Evolutionary conservation across 2,329 filamentous ascomycete genomes (phyloP).

Genomic region (Chrysosporium keratinophilum): DNA sequence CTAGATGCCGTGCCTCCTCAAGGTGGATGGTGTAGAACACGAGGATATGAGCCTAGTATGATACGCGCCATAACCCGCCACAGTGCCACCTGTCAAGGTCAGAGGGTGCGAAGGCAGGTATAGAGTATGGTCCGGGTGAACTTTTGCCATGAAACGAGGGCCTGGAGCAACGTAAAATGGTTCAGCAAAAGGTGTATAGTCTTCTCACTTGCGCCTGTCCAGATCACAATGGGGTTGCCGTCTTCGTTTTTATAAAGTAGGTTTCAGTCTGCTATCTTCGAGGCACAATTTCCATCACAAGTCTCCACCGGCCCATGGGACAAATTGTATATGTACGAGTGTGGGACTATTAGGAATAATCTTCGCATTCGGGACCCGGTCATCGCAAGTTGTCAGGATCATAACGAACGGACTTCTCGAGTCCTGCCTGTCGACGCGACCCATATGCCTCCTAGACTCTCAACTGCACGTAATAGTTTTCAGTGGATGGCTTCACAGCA

Average conservation of each 20-base stretch:
- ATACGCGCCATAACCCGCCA: too few species aligned
- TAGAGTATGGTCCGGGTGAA: too few species aligned
- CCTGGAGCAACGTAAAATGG: too few species aligned
- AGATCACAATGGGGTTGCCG: conserved; percentile 12
- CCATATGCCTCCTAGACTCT: conserved; percentile 12
- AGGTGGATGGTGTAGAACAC: too few species aligned
- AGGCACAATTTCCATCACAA: background rate
- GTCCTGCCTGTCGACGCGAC: conserved; percentile 5
- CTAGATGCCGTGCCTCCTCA: too few species aligned
- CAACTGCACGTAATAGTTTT: background rate
- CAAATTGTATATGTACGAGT: conserved; percentile 8
- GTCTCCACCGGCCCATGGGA: background rate
- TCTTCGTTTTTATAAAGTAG: conserved; percentile 1
- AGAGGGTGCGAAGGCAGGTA: too few species aligned
- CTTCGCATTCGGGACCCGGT: background rate
- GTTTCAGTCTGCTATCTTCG: background rate
- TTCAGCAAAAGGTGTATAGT: conserved; percentile 2
- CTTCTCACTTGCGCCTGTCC: conserved; percentile 11
- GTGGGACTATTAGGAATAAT: conserved; percentile 10
- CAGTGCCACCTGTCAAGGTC: too few species aligned
- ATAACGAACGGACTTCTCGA: conserved; percentile 1
- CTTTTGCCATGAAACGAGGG: too few species aligned
- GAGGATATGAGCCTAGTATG: too few species aligned
- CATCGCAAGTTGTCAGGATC: background rate
- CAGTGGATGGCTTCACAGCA: background rate